A percentile compares a stretch with the other conserved stretches of the same genome.
These are phyloP conservation scores for Scolecobasidium constrictum DNA, from an alignment of 2,329 filamentous ascomycete genomes.

Conservation along the genomic window DNA sequence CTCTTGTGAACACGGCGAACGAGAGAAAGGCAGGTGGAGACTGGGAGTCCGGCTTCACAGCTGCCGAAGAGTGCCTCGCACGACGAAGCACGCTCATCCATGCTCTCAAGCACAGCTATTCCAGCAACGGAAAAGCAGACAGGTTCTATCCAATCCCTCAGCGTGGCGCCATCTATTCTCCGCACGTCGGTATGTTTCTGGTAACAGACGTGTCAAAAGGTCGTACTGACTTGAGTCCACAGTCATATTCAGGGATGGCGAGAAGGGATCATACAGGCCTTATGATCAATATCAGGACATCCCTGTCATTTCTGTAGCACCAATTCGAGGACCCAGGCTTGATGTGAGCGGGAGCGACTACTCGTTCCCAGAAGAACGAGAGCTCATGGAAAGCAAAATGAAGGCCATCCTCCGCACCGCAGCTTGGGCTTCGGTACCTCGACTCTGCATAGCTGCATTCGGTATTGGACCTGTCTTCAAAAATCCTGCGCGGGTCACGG, in stretches of 20 bases:
- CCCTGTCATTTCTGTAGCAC: constrained; percentile 64
- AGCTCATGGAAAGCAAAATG: constrained; percentile 64
- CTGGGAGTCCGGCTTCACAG: constrained; percentile 57
- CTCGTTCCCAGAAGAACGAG: constrained; percentile 59
- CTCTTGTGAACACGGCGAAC: constrained; percentile 64
- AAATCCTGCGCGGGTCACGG: constrained; percentile 32
- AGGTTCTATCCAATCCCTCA: constrained; percentile 61
- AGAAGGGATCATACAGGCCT: constrained; percentile 39
- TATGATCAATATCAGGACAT: constrained; percentile 42
- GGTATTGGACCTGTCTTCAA: constrained; percentile 33
- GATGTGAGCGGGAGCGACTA: constrained; percentile 56
- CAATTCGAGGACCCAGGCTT: constrained; percentile 63
- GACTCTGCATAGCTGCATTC: constrained; percentile 32
- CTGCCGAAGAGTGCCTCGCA: constrained; percentile 63
- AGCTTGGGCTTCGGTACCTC: constrained; percentile 28
- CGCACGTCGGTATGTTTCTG: constrained; percentile 47
- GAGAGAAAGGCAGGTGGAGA: constrained; percentile 69
- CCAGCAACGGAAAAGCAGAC: constrained; percentile 25
- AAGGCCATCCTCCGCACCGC: constrained; percentile 60
- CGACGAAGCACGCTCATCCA: constrained; percentile 63
- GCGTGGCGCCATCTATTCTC: constrained; percentile 59
- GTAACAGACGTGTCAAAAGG: not conserved
- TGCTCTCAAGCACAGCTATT: constrained; percentile 51
- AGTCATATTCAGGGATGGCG: constrained; percentile 60
- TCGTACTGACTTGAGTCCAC: not conserved